Evolutionary conservation across 129 eudicot genomes (phyloP).

Genomic region (Dittrichia graveolens): DNA sequence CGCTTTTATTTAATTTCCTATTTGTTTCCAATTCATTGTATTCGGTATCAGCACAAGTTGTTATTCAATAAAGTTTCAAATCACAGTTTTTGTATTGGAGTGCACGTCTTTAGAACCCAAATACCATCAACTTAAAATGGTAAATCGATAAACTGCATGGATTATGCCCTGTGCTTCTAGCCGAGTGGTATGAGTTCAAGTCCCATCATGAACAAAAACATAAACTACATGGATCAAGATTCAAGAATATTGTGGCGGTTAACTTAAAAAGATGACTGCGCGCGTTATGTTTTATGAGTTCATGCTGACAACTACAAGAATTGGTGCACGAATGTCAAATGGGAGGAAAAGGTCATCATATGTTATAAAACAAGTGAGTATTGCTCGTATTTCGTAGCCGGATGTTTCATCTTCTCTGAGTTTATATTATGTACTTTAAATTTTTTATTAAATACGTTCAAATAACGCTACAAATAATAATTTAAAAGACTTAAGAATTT

Average conservation of each 20-base stretch:
- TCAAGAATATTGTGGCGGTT: neutral
- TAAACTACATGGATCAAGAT: neutral
- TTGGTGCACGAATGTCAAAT: constrained; percentile 11
- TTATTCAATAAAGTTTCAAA: neutral
- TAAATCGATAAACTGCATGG: no score
- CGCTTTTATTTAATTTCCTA: neutral
- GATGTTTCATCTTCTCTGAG: no score
- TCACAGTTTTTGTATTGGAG: neutral
- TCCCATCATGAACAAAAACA: no score
- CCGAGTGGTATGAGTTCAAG: no score
- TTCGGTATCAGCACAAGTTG: constrained; percentile 23
- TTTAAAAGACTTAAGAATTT: no score
- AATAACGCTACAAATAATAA: no score
- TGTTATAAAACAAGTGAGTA: no score
- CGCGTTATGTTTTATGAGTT: neutral
- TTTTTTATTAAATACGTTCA: no score
- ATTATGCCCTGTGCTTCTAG: no score
- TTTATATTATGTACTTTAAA: no score
- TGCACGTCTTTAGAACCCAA: constrained; percentile 27
- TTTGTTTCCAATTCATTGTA: neutral
- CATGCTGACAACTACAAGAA: constrained; percentile 20
- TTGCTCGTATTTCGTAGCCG: no score
- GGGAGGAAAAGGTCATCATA: constrained; percentile 21
- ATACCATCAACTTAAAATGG: neutral
- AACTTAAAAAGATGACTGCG: neutral